Conservation (phyloP, 129 eudicot species). For the Sambucus nigra region DNA sequence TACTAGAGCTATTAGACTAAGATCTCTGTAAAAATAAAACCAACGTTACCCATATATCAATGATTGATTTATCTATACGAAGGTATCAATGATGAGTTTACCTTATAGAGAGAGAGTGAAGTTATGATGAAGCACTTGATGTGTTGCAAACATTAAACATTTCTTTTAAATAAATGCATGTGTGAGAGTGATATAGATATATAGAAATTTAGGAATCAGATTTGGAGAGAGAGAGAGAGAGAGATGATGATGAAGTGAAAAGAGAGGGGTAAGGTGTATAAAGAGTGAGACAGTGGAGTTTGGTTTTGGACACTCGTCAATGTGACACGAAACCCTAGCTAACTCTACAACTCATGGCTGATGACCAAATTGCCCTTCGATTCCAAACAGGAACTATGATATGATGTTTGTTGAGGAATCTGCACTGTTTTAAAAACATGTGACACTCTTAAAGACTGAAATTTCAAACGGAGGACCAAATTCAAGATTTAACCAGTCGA, state of each 20-base stretch:
- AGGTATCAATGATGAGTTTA: background rate
- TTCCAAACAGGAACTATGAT: conserved; percentile 1
- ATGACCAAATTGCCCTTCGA: conserved; percentile 31
- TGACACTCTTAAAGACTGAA: no score
- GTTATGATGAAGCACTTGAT: background rate
- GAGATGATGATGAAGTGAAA: background rate
- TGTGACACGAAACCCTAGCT: conserved; percentile 45
- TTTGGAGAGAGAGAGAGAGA: background rate
- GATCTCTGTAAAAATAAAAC: background rate
- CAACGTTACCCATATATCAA: background rate
- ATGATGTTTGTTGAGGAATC: background rate
- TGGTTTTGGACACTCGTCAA: conserved; percentile 32
- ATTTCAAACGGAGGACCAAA: no score
- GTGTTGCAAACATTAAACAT: background rate
- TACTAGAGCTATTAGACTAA: no score
- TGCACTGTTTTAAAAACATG: no score
- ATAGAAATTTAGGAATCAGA: background rate
- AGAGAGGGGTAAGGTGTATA: background rate
- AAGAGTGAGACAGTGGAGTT: background rate
- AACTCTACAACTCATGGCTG: conserved; percentile 7
- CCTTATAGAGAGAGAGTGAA: background rate
- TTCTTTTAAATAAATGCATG: no score
- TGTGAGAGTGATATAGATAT: background rate
- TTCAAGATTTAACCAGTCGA: no score
- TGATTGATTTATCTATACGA: background rate